Base-by-base conservation (phyloP, 768 basidiomycete genomes). In the Filobasidium wieringae region DNA sequence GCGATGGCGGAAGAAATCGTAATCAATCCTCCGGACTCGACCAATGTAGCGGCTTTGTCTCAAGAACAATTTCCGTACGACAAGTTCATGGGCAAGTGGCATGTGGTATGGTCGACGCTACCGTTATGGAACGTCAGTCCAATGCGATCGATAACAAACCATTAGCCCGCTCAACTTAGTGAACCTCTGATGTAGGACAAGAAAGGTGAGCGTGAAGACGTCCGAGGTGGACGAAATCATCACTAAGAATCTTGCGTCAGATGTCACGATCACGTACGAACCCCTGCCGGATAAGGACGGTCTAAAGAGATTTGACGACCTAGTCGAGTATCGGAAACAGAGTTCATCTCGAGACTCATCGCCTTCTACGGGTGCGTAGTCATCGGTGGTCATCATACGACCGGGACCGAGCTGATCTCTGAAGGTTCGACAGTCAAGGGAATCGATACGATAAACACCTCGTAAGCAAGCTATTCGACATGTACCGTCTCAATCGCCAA, bases 41-140 rank as follows among this genome's bases (percentile, higher is more conserved):
- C 37, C 37, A 22, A 40, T 11, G 37, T 40, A 4, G 17, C 37
- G 5, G 15, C 37, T 22, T 11, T 40, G 11, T 56, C 55, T 8
- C 22, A 15, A 8, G 55, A 26, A 4, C n/a, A 32, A 2, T 49
- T 56, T 34, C 55, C 43, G 43, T 33, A 45, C 9, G 55, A 56
- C 19, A 55, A 27, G 62, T 67, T 73, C 39, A 70, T 73, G 68
- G 72, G 72, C 27, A 62, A 55, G 31, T 74, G 76, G 76, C 64
- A 74, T 43, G 76, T 77, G 11, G 70, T 68, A 2, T 74, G 75
- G 66, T 74, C 73, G 43, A 78, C 76, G 0, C 60, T 78, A 30
- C 76, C 77, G 3, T 72, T 78, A 59, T 78, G 77, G 77, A 76
- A 76, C 70, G 76, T 76, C 51, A 63, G 71, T 55, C 12, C 4